Evolutionary conservation across 306 rosid genomes (phyloP), one percentile per base, ranked within the genome.

Genomic region (Hippophae gyantsensis): DNA sequence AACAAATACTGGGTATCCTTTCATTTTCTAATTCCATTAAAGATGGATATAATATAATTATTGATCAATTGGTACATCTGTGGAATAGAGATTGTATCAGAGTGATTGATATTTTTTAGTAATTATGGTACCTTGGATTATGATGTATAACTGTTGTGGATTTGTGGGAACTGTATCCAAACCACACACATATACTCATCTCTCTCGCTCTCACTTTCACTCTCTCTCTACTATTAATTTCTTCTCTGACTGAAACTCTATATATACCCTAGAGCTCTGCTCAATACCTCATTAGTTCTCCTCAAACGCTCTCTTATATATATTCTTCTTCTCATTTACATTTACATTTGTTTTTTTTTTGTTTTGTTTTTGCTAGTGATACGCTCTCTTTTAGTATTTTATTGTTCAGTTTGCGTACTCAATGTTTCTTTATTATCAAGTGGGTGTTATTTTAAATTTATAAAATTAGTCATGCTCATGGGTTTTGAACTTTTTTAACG

Each of bases 91-190:
- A 78, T 64, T 55, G 41, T 66, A 75, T 72, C 84, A 70, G 79
- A 69, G 4, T 45, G 63, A 38, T 32, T 68, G 70, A 74, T 65
- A 78, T 72, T 60, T 60, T 82, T 80, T 64, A 84, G 79, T 71
- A 81, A 74, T 69, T 80, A 79, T 82, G 82, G 81, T 68, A 43
- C 79, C 79, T 74, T 51, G 58, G 86, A 90, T 82, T 80, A 74
- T 80, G 86, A 90, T 80, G 86, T 56, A 49, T 80, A 80, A 82
- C 97, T 63, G 89, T 67, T 79, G 54, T 41, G 65, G 67, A 27
- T 42, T 69, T 49, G 38, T 32, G 3, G 38, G 38, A 32, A 2
- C 4, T 32, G 38, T 32, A 32, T 32, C 38, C 38, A 32, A 32
- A 32, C 38, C 38, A 42, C 50, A 3, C 47, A 59, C 64, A 14